A percentile compares a stretch with the other conserved stretches of the same genome.
Evolutionary conservation across 192 early-diverging fungal species (phyloP).

Genomic region (Mortierella alpina): DNA sequence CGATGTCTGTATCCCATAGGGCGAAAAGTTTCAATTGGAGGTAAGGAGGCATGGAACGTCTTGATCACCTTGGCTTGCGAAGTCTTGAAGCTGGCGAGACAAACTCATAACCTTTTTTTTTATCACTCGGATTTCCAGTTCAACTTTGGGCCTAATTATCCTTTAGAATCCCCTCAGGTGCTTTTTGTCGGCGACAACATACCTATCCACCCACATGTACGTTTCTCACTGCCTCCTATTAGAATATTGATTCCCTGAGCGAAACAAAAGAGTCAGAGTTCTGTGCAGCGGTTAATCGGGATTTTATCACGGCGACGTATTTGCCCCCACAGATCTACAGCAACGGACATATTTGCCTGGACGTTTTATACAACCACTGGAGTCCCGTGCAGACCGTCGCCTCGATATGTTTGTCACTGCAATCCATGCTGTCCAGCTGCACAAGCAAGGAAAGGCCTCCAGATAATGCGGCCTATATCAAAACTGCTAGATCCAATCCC

Average conservation of each 20-base stretch:
- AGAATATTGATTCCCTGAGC: too few relatives aligned
- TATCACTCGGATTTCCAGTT: constrained; percentile 56
- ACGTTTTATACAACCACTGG: constrained; percentile 96
- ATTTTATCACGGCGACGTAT: constrained; percentile 1
- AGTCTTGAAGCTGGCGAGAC: neutral
- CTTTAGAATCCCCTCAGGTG: constrained; percentile 79
- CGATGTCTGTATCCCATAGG: constrained; percentile 29
- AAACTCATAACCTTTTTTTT: neutral
- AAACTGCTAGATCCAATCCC: constrained; percentile 61
- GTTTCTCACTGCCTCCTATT: neutral
- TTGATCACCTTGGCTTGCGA: constrained; percentile 3
- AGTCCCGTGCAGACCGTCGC: constrained; percentile 91
- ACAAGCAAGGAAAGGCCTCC: constrained; percentile 66
- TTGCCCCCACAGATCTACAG: constrained; percentile 68
- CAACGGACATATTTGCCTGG: constrained; percentile 98
- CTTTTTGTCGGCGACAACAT: constrained; percentile 66
- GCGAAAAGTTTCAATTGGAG: constrained; percentile 63
- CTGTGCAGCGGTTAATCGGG: neutral
- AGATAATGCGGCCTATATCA: constrained; percentile 67
- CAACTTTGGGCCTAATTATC: constrained; percentile 78
- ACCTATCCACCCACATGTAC: constrained; percentile 81
- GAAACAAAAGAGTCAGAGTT: constrained; percentile 2
- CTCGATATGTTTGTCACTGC: constrained; percentile 88
- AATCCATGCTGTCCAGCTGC: constrained; percentile 93
- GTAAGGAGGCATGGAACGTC: constrained; percentile 18